Evolutionary conservation across 257 asterid genomes (phyloP), one percentile per base, ranked within the genome.

Genomic region (Agastache rugosa): DNA sequence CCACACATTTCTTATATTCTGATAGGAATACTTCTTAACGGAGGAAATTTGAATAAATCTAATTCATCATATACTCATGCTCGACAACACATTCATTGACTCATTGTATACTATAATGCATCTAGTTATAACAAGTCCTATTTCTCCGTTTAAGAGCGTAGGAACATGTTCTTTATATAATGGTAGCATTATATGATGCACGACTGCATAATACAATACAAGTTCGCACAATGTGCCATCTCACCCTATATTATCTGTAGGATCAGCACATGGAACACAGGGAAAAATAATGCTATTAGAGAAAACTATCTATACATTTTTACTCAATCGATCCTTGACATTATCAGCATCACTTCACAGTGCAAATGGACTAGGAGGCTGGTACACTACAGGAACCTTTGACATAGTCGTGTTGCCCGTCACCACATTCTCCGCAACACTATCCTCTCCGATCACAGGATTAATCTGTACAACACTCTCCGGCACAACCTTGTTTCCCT

Each of bases 401-500:
- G 98, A 86, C 97, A 86, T 84, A 6, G 85, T 82, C 22, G 63
- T 29, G 63, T 95, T 95, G 23, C 97, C 96, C 6, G 25, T 10
- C 12, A 85, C 83, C 71, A 86, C 87, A 42, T 69, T 84, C 1
- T 85, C 81, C 27, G 89, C 81, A 35, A 81, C 86, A 0, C 82
- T 77, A 67, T 92, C 96, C 87, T 90, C 97, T 2, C 81, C 85
- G 12, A 68, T 75, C 73, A 88, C 86, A 0, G 96, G 98, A 63
- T 90, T 68, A 15, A 95, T 87, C 88, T 82, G 98, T 22, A 90
- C 82, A 20, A 95, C 85, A 80, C 87, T 90, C 90, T 92, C 97
- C 0, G 96, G 93, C 6, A 95, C 91, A 66, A 90, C 93, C 77
- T 87, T 92, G 75, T 88, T 86, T n/a, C 97, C 98, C 0, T 92